A percentile compares a stretch with the other conserved stretches of the same genome.
Evolutionary conservation across 257 asterid genomes (phyloP).

Genomic region (Haberlea rhodopensis): DNA sequence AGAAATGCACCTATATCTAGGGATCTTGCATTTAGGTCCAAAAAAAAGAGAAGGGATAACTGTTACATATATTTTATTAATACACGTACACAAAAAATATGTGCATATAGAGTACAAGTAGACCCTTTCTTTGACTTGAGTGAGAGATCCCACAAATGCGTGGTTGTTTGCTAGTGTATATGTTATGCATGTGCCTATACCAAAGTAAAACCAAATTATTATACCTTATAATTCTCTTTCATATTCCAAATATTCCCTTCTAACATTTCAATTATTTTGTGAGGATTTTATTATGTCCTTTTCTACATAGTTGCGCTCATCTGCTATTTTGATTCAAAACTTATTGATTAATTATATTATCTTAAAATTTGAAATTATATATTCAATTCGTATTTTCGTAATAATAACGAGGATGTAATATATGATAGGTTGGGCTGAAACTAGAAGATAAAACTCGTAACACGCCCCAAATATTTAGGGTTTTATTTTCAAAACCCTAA

Average conservation of each 20-base stretch:
- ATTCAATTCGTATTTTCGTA: neutral
- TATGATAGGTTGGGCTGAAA: too few relatives aligned
- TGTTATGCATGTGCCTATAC: slow-evolving; percentile 43
- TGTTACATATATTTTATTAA: neutral
- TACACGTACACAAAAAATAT: slow-evolving; percentile 26
- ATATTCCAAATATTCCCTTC: slow-evolving; percentile 78
- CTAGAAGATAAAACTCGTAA: neutral
- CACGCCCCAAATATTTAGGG: slow-evolving; percentile 19
- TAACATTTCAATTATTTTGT: slow-evolving; percentile 76
- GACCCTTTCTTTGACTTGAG: slow-evolving; percentile 51
- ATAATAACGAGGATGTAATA: too few relatives aligned
- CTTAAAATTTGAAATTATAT: too few relatives aligned
- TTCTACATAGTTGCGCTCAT: too few relatives aligned
- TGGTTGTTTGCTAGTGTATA: slow-evolving; percentile 58
- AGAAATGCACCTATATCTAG: neutral
- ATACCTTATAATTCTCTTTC: slow-evolving; percentile 77
- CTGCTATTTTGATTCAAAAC: too few relatives aligned
- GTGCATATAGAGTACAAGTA: slow-evolving; percentile 38
- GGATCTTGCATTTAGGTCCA: neutral
- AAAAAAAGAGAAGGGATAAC: neutral
- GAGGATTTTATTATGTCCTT: slow-evolving; percentile 70
- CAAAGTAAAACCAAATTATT: too few relatives aligned
- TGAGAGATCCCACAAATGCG: slow-evolving; percentile 39
- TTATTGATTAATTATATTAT: too few relatives aligned
- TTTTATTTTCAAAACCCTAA: slow-evolving; percentile 62